These are phyloP conservation scores for Epichloe coenophiala DNA, from an alignment of 2,329 filamentous ascomycete genomes.

Conservation along the genomic window DNA sequence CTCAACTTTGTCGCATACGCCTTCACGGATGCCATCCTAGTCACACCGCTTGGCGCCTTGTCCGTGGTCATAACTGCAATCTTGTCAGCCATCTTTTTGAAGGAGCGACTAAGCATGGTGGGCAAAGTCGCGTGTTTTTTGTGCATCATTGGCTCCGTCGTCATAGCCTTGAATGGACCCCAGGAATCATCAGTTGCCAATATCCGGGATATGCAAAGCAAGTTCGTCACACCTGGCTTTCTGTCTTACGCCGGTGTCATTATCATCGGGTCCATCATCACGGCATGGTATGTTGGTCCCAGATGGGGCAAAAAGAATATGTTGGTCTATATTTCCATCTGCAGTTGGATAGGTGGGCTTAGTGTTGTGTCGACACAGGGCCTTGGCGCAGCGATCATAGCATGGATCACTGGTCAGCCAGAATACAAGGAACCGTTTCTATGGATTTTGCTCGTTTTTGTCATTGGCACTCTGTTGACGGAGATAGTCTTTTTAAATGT, in stretches of 20 bases:
- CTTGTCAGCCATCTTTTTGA: slow-evolving; percentile 91
- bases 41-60: slow-evolving; percentile 81
- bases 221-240: slow-evolving; percentile 77
- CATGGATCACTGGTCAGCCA: slow-evolving; percentile 64
- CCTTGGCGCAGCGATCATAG: slow-evolving; percentile 78
- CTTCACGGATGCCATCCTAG: slow-evolving; percentile 90
- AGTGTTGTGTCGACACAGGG: slow-evolving; percentile 94
- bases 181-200: slow-evolving; percentile 68
- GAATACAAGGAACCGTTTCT: slow-evolving; percentile 98
- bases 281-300: slow-evolving; percentile 70
- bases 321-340: slow-evolving; percentile 94
- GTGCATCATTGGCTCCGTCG: slow-evolving; percentile 82
- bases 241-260: slow-evolving; percentile 73
- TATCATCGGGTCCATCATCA: slow-evolving; percentile 56
- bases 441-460: slow-evolving; percentile 83
- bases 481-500: slow-evolving; percentile 96
- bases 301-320: slow-evolving; percentile 92
- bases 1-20: slow-evolving; percentile 97
- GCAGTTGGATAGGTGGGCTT: slow-evolving; percentile 84
- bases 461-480: slow-evolving; percentile 73
- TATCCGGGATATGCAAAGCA: slow-evolving; percentile 86
- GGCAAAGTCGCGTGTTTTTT: slow-evolving; percentile 97
- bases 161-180: slow-evolving; percentile 91
- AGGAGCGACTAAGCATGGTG: slow-evolving; percentile 88
- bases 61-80: slow-evolving; percentile 88